Conservation (phyloP, 2,329 filamentous ascomycete species). For the Trichoderma koningiopsis region DNA sequence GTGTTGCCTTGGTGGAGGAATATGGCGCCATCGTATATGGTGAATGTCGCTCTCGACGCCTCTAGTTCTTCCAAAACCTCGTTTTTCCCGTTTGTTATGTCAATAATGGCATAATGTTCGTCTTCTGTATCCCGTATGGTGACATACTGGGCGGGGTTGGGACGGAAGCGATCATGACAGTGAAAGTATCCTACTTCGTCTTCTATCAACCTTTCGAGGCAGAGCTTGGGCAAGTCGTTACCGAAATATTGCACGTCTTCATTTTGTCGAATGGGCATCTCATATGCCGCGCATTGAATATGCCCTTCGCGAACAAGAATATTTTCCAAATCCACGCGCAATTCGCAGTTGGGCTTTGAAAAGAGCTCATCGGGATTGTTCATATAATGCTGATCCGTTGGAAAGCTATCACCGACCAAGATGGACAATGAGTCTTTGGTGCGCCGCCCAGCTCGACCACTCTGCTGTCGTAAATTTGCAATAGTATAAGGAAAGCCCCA, state of each 20-base stretch:
- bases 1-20: slow-evolving; percentile 95
- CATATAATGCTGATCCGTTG: slow-evolving; percentile 97
- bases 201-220: slow-evolving; percentile 69
- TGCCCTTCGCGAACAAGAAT: slow-evolving; percentile 91
- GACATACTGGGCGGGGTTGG: slow-evolving; percentile 78
- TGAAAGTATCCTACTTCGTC: slow-evolving; percentile 85
- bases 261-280: slow-evolving; percentile 84
- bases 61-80: slow-evolving; percentile 93
- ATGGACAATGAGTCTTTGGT: slow-evolving; percentile 94
- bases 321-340: slow-evolving; percentile 91
- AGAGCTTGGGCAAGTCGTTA: slow-evolving; percentile 68
- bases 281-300: slow-evolving; percentile 90
- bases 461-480: slow-evolving; percentile 91
- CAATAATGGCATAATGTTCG: slow-evolving; percentile 90
- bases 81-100: slow-evolving; percentile 81
- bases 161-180: slow-evolving; percentile 84
- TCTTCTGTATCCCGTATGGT: slow-evolving; percentile 86
- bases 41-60: slow-evolving; percentile 91
- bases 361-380: slow-evolving; percentile 92
- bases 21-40: slow-evolving; percentile 94
- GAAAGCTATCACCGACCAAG: slow-evolving; percentile 83
- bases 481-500: slow-evolving; percentile 96
- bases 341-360: slow-evolving; percentile 82
- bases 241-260: slow-evolving; percentile 82
- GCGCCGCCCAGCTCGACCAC: slow-evolving; percentile 84